These are phyloP conservation scores for Babesia ovata DNA, from an alignment of 169 alveolate genomes.

Conservation along the genomic window DNA sequence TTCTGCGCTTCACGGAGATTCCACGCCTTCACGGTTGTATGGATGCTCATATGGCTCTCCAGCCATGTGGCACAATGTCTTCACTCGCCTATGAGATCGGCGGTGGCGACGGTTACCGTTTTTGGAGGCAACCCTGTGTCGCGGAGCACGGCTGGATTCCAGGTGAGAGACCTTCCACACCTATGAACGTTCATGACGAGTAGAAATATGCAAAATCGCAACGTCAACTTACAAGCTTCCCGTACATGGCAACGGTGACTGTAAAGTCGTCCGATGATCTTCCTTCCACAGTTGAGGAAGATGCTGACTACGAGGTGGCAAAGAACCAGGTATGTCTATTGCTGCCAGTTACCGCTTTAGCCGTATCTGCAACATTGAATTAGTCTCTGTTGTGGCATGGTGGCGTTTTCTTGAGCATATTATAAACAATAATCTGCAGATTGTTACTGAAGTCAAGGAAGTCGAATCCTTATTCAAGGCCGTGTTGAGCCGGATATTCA, in stretches of 20 bases:
- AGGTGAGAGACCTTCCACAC: constrained; percentile 3
- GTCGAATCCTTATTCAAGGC: constrained; percentile 47
- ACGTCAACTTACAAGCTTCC: too few species aligned
- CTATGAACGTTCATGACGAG: too few species aligned
- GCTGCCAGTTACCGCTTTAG: neutral
- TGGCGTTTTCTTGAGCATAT: neutral
- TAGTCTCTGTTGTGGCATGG: neutral
- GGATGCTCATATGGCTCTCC: neutral
- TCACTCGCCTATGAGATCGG: neutral
- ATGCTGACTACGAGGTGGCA: constrained; percentile 42
- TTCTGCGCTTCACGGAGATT: constrained; percentile 4
- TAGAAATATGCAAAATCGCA: neutral
- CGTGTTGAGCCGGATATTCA: constrained; percentile 31
- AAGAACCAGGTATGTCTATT: constrained; percentile 45
- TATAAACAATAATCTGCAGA: neutral
- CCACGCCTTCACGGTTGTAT: constrained; percentile 1
- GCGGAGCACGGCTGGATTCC: neutral
- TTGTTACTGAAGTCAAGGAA: constrained; percentile 30
- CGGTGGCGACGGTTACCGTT: constrained; percentile 6
- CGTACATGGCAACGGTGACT: constrained; percentile 3
- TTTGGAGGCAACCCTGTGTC: neutral
- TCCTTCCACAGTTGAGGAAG: constrained; percentile 5
- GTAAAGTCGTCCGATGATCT: neutral
- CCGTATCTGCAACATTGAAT: neutral
- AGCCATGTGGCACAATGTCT: neutral